Base-by-base conservation (phyloP, 306 rosid genomes). In the Cicer judaicum region DNA sequence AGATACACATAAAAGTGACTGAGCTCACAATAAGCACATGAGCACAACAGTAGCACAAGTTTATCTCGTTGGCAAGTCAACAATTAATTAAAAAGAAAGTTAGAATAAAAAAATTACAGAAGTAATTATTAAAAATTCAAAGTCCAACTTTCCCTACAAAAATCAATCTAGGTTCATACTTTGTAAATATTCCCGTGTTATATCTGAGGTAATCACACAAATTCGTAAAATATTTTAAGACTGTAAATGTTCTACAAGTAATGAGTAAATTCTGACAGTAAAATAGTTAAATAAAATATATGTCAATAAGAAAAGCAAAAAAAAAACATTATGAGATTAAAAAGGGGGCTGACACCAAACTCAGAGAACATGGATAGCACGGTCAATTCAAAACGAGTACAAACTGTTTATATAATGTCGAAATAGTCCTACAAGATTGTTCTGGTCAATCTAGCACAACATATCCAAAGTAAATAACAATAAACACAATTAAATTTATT, bases 1-100 rank as follows among this genome's bases (percentile, higher is more conserved):
- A 62, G 49, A 66, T 48, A 79, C 55, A 54, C 40, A 61, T 40
- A 54, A 16, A 73, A 36, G 21, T 60, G 73, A 73, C 70, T 66
- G 60, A 44, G 70, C 16, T 46, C 39, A 61, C 78, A 83, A 76
- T 66, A 64, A 66, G 49, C 69, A 65, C 38, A 59, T 53, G 13
- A 61, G 59, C 36, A 21, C 70, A 18, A 18, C 56, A 56, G n/a
- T 21, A 21, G 64, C 60, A 66, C 52, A 70, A 79, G 67, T 57
- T 69, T 55, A 74, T 46, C 62, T 54, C n/a, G 68, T 53, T 38
- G n/a, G 62, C 38, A 61, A 48, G 78, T 40, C 64, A 72, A 48
- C 19, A 50, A 50, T 36, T 48, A 6, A 24, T 34, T 38, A n/a
- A 16, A 64, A 29, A 65, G n/a, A 46, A 62, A 67, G 13, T 64